These are phyloP conservation scores for Ricinus communis DNA, from an alignment of 345 rosid genomes.

Conservation along the genomic window DNA sequence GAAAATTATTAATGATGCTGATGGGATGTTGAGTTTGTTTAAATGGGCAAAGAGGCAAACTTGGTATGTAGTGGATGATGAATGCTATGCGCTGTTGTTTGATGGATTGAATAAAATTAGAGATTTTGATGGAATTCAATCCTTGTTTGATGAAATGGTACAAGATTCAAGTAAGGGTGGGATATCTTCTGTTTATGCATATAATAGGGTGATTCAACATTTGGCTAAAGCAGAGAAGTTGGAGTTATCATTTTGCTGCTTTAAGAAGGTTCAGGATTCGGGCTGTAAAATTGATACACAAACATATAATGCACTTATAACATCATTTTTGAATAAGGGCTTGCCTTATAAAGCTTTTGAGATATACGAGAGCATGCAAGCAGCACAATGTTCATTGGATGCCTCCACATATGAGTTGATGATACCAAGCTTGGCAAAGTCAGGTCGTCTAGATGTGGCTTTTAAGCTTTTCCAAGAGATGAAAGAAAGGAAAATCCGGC, in stretches of 20 bases:
- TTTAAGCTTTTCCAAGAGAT: constrained; percentile 86
- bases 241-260: constrained; percentile 84
- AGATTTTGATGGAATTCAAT: constrained; percentile 71
- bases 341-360: constrained; percentile 93
- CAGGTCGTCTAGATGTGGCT: constrained; percentile 96
- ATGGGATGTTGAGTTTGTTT: constrained; percentile 72
- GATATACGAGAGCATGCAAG: constrained; percentile 94
- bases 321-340: constrained; percentile 79
- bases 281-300: constrained; percentile 60
- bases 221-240: constrained; percentile 87
- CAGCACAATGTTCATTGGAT: constrained; percentile 63
- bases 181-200: constrained; percentile 46
- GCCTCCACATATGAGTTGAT: constrained; percentile 82
- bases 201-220: constrained; percentile 81
- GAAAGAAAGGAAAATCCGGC: constrained; percentile 69
- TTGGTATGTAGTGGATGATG: constrained; percentile 71
- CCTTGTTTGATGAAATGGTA: constrained; percentile 80
- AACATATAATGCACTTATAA: constrained; percentile 75
- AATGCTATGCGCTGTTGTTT: constrained; percentile 65
- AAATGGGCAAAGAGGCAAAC: constrained; percentile 86
- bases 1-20: constrained; percentile 62
- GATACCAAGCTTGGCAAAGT: constrained; percentile 88
- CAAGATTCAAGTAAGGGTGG: constrained; percentile 43
- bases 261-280: constrained; percentile 78
- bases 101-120: constrained; percentile 66